These are phyloP conservation scores for Trichoderma reesei DNA, from an alignment of 495 filamentous ascomycete genomes.

Conservation along the genomic window DNA sequence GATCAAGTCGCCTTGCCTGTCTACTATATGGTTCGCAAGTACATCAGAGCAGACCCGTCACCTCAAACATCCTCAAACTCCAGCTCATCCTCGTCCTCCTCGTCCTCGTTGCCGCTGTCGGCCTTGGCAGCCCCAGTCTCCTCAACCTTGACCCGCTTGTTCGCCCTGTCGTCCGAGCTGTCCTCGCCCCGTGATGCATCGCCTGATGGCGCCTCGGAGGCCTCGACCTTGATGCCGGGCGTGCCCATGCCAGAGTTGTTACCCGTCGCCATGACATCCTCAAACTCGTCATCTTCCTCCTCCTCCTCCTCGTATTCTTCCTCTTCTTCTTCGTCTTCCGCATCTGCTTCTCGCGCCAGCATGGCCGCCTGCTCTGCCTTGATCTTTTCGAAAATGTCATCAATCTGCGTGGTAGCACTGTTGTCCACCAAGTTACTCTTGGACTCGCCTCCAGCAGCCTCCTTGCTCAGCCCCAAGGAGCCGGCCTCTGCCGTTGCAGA, in stretches of 20 bases:
- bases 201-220: slow-evolving; percentile 22
- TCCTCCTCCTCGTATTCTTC: slow-evolving; percentile 38
- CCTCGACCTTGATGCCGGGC: slow-evolving; percentile 11
- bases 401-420: slow-evolving; percentile 32
- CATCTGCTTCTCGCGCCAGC: slow-evolving; percentile 29
- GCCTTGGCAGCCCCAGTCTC: slow-evolving; percentile 38
- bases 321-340: slow-evolving; percentile 40
- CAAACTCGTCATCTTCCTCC: slow-evolving; percentile 35
- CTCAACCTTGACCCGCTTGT: slow-evolving; percentile 48
- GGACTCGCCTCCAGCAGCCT: slow-evolving; percentile 39
- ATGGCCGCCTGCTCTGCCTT: slow-evolving; percentile 43
- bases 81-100: slow-evolving; percentile 52
- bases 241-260: slow-evolving; percentile 3
- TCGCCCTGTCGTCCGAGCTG: slow-evolving; percentile 27
- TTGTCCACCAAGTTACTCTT: slow-evolving; percentile 29
- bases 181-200: slow-evolving; percentile 20
- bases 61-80: slow-evolving; percentile 54
- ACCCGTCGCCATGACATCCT: slow-evolving; percentile 26
- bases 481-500: slow-evolving; percentile 19
- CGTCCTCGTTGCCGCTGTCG: slow-evolving; percentile 53
- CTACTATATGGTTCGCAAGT: neutral
- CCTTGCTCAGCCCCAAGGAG: slow-evolving; percentile 38
- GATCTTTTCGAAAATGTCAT: slow-evolving; percentile 43
- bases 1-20: neutral
- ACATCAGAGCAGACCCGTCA: neutral